Evolutionary conservation across 169 alveolate genomes (phyloP).

Genomic region (Cryptosporidium sp.): DNA sequence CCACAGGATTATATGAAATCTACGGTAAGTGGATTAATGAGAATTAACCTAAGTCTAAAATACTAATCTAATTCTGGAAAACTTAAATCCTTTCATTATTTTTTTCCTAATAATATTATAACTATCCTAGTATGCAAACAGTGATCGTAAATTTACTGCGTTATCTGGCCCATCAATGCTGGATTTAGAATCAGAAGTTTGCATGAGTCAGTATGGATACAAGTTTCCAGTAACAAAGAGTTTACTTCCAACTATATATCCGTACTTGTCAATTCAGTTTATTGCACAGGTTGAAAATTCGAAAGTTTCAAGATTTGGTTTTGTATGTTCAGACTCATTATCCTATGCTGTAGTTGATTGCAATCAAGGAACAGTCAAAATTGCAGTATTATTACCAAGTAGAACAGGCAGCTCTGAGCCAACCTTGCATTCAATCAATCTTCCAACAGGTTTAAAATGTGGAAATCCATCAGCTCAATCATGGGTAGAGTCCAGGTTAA

Average conservation of each 20-base stretch:
- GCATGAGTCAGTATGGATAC: slow-evolving; percentile 39
- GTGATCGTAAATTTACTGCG: slow-evolving; percentile 62
- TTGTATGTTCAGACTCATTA: slow-evolving; percentile 62
- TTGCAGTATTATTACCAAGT: slow-evolving; percentile 33
- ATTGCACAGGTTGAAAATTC: slow-evolving; percentile 63
- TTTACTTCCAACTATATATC: slow-evolving; percentile 64
- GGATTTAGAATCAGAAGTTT: slow-evolving; percentile 27
- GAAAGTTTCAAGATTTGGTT: slow-evolving; percentile 59
- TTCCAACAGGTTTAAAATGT: slow-evolving; percentile 70
- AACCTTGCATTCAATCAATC: slow-evolving; percentile 30
- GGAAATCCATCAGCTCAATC: slow-evolving; percentile 68
- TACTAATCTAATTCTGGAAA: not conserved
- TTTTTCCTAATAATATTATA: not conserved
- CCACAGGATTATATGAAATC: slow-evolving; percentile 52
- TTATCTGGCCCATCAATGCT: slow-evolving; percentile 67
- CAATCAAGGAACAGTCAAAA: slow-evolving; percentile 52
- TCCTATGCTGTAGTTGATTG: slow-evolving; percentile 69
- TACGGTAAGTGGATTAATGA: slow-evolving; percentile 24
- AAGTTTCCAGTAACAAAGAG: slow-evolving; percentile 55
- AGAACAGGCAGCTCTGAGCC: slow-evolving; percentile 26
- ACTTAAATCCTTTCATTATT: not conserved
- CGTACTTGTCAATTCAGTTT: slow-evolving; percentile 67
- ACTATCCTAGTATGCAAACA: slow-evolving; percentile 15
- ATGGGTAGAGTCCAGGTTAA: slow-evolving; percentile 67
- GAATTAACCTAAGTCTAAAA: not conserved